Evolutionary conservation across 257 asterid genomes (phyloP).

Genomic region (Schizonepeta tenuifolia): DNA sequence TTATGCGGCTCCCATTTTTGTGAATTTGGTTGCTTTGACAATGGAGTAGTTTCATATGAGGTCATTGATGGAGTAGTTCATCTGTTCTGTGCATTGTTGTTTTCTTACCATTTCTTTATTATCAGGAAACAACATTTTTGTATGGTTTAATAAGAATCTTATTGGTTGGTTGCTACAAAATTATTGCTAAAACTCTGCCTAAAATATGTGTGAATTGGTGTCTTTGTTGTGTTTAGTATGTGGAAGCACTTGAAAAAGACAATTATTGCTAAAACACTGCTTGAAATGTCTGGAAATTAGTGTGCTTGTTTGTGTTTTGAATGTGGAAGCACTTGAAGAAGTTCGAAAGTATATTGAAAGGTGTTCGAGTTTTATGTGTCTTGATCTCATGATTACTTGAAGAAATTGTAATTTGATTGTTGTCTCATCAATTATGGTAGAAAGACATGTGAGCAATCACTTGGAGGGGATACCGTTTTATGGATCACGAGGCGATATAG

Average conservation of each 20-base stretch:
- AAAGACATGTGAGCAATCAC: conserved; percentile 62
- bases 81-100: conserved; percentile 19
- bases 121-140: background rate
- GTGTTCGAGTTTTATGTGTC: conserved; percentile 24
- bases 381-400: conserved; percentile 18
- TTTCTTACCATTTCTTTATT: conserved; percentile 1
- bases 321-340: conserved; percentile 10
- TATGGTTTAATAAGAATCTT: too few species aligned
- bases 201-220: background rate
- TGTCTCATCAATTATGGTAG: conserved; percentile 55
- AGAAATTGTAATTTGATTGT: conserved; percentile 39
- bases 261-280: too few species aligned
- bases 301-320: background rate
- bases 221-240: background rate
- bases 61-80: conserved; percentile 45
- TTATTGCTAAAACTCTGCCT: background rate
- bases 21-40: conserved; percentile 35
- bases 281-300: background rate
- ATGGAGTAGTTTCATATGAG: conserved; percentile 49
- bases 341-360: background rate
- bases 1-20: background rate
- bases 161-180: too few species aligned
- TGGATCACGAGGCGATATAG: conserved; percentile 68
- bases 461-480: conserved; percentile 81
- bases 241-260: background rate